Evolutionary conservation across 1,284 basidiomycete genomes (phyloP).

Genomic region (Moniliophthora roreri): DNA sequence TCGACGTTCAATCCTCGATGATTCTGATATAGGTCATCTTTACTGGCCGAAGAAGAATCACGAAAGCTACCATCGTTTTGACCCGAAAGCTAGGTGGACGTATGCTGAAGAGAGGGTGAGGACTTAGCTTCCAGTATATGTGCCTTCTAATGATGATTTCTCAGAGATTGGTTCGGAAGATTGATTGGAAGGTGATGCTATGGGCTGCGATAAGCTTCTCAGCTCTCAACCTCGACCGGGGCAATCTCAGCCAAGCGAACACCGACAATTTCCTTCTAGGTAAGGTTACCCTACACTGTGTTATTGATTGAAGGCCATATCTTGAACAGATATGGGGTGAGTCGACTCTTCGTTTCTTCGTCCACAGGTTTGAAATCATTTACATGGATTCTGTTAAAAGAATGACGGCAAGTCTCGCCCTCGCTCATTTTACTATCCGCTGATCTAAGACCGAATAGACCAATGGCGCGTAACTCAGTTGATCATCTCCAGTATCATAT

Average conservation of each 20-base stretch:
- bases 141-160: too few relatives aligned
- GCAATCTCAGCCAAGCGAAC: background rate
- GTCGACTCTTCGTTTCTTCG: too few relatives aligned
- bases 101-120: background rate
- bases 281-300: background rate
- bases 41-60: conserved; percentile 49
- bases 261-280: background rate
- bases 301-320: too few relatives aligned
- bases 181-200: background rate
- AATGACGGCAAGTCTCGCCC: too few relatives aligned
- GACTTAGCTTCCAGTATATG: too few relatives aligned
- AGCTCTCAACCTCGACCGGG: conserved; percentile 3
- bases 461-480: too few relatives aligned
- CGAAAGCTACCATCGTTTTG: conserved; percentile 9
- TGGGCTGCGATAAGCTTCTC: conserved; percentile 4
- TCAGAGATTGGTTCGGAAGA: conserved; percentile 4
- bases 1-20: conserved; percentile 56
- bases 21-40: conserved; percentile 46
- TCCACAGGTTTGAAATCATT: too few relatives aligned
- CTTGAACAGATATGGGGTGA: too few relatives aligned
- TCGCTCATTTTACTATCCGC: too few relatives aligned
- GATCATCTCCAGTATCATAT: too few relatives aligned
- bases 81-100: conserved; percentile 9
- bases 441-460: too few relatives aligned
- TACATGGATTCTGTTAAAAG: too few relatives aligned